phyloP scores from a whole-genome alignment of 257 asterid species.

The Mentha longifolia region DNA sequence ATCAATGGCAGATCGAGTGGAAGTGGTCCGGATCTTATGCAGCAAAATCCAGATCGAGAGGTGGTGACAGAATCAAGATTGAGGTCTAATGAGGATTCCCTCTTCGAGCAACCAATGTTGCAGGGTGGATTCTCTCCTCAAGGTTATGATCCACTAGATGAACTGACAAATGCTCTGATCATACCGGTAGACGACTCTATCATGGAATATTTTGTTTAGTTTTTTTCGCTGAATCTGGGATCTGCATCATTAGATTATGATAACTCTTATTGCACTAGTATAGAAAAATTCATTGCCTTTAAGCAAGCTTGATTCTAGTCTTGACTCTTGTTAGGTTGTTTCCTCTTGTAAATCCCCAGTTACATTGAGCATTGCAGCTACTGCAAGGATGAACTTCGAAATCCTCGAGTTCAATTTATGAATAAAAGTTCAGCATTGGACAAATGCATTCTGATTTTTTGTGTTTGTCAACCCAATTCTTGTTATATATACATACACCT shows the following conservation, averaged over 20 bases:
- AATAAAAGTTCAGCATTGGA: constrained; percentile 26
- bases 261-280: background rate
- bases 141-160: constrained; percentile 45
- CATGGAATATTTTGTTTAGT: background rate
- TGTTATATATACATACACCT: background rate
- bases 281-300: background rate
- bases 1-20: constrained; percentile 49
- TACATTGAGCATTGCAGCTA: constrained; percentile 30
- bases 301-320: constrained; percentile 28
- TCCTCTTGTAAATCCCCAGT: background rate
- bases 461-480: background rate
- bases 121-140: constrained; percentile 48
- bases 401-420: constrained; percentile 23
- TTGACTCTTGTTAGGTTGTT: constrained; percentile 1
- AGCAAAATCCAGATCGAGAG: constrained; percentile 43
- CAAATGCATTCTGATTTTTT: background rate
- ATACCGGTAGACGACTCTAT: constrained; percentile 50
- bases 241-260: constrained; percentile 3
- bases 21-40: constrained; percentile 49
- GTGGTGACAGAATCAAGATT: constrained; percentile 39
- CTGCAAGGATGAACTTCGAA: constrained; percentile 21
- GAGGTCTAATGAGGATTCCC: constrained; percentile 53
- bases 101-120: constrained; percentile 56
- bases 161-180: constrained; percentile 44
- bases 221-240: background rate